Base-by-base conservation (phyloP, 768 basidiomycete genomes). In the Leccinum truebloodii region DNA sequence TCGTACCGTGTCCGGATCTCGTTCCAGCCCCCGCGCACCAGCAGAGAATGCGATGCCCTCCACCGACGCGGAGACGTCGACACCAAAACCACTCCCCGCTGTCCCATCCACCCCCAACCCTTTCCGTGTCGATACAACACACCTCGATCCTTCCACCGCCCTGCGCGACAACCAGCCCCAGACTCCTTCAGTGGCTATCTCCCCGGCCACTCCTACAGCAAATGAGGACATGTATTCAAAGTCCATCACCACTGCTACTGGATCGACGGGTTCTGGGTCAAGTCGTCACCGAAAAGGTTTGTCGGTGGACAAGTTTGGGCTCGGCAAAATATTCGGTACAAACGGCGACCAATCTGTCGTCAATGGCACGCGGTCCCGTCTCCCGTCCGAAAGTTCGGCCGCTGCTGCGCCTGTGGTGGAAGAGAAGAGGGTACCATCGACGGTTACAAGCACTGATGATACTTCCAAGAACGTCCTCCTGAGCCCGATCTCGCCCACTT, bases 281-380 rank as follows among this genome's bases (percentile, higher is more conserved):
- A 79, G 82, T 58, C 82, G 87, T 24, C 85, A 88, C 64, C 80
- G 81, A 59, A 86, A 86, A 64, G 89, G 89, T 9, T 76, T 90
- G 61, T 91, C 90, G 4, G 76, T 92, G 64, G 92, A 93, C 78
- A 89, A 88, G 72, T 85, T 93, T 65, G 89, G 87, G 10, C 79
- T 94, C 3, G 84, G 85, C 55, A 92, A 90, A 76, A 83, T 94
- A 57, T 88, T 93, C 57, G 83, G 83, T 34, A 70, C 79, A 18
- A 74, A 73, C 52, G 59, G 73, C 7, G 76, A 78, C n/a, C 69
- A 73, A n/a, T 35, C 68, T 9, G 58, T 68, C 24, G 67, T 69
- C 30, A 76, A 75, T 46, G 74, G 73, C 6, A 69, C 65, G 16
- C 68, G 76, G 32, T 77, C 79, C 18, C 77, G 83, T 58, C 72